Percentiles rank a stretch among this genome's conserved stretches.
These are phyloP conservation scores for Pelargonium fulgidum DNA, from an alignment of 441 rosid genomes.

Conservation along the genomic window DNA sequence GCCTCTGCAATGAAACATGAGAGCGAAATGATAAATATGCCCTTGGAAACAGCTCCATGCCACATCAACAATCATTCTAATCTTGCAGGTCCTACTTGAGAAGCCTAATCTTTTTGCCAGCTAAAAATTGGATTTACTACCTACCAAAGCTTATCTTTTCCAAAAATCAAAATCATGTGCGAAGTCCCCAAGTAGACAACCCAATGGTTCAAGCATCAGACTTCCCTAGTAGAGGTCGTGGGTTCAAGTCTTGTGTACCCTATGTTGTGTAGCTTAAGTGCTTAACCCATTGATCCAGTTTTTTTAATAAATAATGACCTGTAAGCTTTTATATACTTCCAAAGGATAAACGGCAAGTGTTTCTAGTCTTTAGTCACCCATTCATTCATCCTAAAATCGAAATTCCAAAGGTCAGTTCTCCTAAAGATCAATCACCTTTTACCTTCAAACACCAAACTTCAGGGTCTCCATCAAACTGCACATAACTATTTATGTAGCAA, in stretches of 20 bases:
- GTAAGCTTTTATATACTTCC: background rate
- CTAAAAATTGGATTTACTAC: background rate
- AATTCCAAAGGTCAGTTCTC: background rate
- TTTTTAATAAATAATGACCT: too few relatives aligned
- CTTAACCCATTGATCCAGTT: too few relatives aligned
- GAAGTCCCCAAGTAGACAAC: background rate
- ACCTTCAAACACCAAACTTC: conserved; percentile 2
- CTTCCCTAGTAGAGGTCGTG: too few relatives aligned
- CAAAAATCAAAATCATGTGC: background rate
- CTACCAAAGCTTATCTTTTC: background rate
- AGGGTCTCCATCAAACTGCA: too few relatives aligned
- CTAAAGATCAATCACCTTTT: background rate
- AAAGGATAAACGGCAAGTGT: background rate
- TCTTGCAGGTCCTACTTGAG: background rate
- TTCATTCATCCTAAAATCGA: background rate
- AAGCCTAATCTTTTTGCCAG: background rate
- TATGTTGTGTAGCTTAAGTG: too few relatives aligned
- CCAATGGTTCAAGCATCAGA: too few relatives aligned
- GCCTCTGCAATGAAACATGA: background rate
- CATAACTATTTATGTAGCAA: too few relatives aligned
- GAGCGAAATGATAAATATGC: background rate
- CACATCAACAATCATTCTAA: background rate
- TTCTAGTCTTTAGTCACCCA: background rate
- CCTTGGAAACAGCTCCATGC: conserved; percentile 1
- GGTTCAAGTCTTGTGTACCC: too few relatives aligned